Conservation (phyloP, 352 stramenopile genomes). For the Phytophthora multivora region DNA sequence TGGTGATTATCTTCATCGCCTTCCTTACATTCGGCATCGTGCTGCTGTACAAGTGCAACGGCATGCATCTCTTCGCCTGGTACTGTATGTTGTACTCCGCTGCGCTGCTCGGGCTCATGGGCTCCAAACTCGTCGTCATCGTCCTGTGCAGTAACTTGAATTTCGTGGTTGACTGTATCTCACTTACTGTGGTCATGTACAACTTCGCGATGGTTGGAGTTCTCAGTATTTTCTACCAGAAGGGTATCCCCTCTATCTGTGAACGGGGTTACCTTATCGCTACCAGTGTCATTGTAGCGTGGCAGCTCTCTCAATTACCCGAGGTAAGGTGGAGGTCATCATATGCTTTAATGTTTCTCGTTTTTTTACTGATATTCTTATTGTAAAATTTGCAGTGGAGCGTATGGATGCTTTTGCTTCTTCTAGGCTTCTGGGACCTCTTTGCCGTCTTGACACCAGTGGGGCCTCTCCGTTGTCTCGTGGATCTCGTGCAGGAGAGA, state of each 20-base stretch:
- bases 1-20: slow-evolving; percentile 84
- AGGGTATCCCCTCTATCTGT: slow-evolving; percentile 73
- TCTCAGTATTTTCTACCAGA: slow-evolving; percentile 89
- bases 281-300: slow-evolving; percentile 96
- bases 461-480: slow-evolving; percentile 93
- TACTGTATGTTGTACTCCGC: slow-evolving; percentile 84
- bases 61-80: slow-evolving; percentile 70
- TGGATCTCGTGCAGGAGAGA: slow-evolving; percentile 92
- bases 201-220: slow-evolving; percentile 89
- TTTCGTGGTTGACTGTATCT: slow-evolving; percentile 58
- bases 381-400: slow-evolving; percentile 62
- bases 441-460: slow-evolving; percentile 96
- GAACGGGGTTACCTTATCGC: slow-evolving; percentile 92
- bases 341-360: not conserved
- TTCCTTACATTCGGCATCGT: slow-evolving; percentile 81
- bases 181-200: slow-evolving; percentile 81
- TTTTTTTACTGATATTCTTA: not conserved
- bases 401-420: slow-evolving; percentile 88
- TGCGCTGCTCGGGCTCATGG: slow-evolving; percentile 69
- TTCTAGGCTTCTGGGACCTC: slow-evolving; percentile 97
- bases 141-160: slow-evolving; percentile 51
- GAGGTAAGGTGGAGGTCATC: slow-evolving; percentile 70
- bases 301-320: slow-evolving; percentile 95
- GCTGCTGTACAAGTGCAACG: slow-evolving; percentile 85
- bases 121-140: slow-evolving; percentile 74